Conservation (phyloP, 306 rosid genomes). For the Canavalia gladiata region DNA sequence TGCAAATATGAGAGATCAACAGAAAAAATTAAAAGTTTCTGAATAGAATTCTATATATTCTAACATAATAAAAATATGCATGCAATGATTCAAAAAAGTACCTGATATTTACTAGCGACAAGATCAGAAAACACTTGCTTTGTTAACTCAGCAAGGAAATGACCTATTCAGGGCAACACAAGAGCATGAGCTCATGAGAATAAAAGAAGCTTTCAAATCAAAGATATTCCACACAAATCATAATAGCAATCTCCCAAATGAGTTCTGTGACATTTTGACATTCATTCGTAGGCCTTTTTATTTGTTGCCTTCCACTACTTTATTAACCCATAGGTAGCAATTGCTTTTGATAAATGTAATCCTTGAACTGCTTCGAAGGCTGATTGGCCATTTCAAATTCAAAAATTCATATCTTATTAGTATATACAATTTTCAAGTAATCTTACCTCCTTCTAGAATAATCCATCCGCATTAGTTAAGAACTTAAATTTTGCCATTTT, state of each 20-base stretch:
- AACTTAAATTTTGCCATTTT: too few relatives aligned
- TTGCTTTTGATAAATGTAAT: neutral
- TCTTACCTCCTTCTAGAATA: neutral
- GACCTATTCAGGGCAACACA: conserved; percentile 60
- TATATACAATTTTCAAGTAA: neutral
- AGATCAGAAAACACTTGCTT: conserved; percentile 95
- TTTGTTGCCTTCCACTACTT: conserved; percentile 26
- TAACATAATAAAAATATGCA: neutral
- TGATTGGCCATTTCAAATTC: conserved; percentile 1
- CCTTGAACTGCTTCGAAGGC: neutral
- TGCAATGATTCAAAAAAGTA: conserved; percentile 47
- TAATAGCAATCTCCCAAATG: too few relatives aligned
- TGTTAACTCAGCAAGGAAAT: conserved; percentile 88
- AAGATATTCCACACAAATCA: conserved; percentile 8
- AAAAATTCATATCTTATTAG: neutral
- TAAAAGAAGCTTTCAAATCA: conserved; percentile 3
- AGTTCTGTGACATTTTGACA: neutral
- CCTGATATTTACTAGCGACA: conserved; percentile 95
- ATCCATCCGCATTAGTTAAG: neutral
- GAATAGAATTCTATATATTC: too few relatives aligned
- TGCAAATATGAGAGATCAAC: neutral
- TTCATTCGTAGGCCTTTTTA: neutral
- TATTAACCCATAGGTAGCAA: conserved; percentile 8
- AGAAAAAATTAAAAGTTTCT: too few relatives aligned
- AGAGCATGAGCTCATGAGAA: conserved; percentile 28